Evolutionary conservation across 495 filamentous ascomycete species (phyloP), one percentile per base, ranked within the genome.

Genomic region (Aspergillus affinis): DNA sequence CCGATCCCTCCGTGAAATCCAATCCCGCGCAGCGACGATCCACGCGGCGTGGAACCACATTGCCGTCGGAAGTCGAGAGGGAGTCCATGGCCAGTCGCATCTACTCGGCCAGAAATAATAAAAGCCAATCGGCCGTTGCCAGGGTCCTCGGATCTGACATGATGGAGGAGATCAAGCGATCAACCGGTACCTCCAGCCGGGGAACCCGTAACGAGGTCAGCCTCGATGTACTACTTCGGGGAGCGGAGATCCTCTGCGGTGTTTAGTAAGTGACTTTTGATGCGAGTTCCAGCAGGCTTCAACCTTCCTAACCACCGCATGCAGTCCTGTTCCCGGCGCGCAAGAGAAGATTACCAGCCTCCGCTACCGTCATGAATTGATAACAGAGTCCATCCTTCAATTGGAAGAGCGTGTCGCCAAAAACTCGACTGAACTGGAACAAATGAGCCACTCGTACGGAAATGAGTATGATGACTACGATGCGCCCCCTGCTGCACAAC

Each of bases 121-220:
- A 84, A 65, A 83, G 87, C 57, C 89, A 91, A 65, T 94, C 91
- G 6, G 92, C 93, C 2, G 93, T 98, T 15, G 90, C 93, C 10
- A 89, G 91, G 10, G 92, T 98, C 0, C 69, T 98, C 18, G 94
- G 94, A 7, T 85, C 86, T 2, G 90, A 97, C 62, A 84, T 98
- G 70, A 90, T 93, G 71, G 87, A 92, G 51, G 85, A 89, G 70
- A 91, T 97, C 79, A 86, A 69, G 78, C 81, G 64, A 73, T 84
- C 68, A 63, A 74, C 59, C 69, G 88, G 59, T 59, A 70, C 67
- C 15, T 78, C 77, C 2, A 63, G 63, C 3, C 67, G 73, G 23
- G 71, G 72, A n/a, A 53, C 74, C 45, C 82, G 80, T 55, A 82
- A 82, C 12, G 92, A 97, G 44, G 80, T 98, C 7, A 91, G 98